These are phyloP conservation scores for Kuraishia piskuri DNA, from an alignment of 805 yeast species.

Conservation along the genomic window DNA sequence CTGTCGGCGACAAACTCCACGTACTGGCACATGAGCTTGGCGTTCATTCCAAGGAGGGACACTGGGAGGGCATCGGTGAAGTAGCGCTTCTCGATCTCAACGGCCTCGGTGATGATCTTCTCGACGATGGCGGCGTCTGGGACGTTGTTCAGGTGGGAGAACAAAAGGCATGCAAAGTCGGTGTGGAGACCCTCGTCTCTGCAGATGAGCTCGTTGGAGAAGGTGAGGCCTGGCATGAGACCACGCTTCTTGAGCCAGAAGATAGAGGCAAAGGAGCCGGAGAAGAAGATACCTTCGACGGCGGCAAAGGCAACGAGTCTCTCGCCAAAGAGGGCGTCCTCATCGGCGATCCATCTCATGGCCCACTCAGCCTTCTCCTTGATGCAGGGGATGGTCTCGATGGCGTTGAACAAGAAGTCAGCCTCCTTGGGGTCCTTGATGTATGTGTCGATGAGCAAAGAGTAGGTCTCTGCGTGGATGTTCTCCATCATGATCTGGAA, in stretches of 20 bases:
- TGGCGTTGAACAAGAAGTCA: constrained; percentile 86
- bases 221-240: constrained; percentile 96
- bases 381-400: constrained; percentile 93
- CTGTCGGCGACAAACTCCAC: constrained; percentile 98
- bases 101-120: constrained; percentile 91
- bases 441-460: constrained; percentile 88
- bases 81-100: constrained; percentile 86
- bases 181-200: constrained; percentile 99
- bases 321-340: constrained; percentile 85
- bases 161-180: constrained; percentile 93
- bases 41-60: constrained; percentile 90
- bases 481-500: constrained; percentile 99
- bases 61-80: constrained; percentile 94
- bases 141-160: constrained; percentile 86
- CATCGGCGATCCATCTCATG: constrained; percentile 88
- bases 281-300: constrained; percentile 97
- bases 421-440: constrained; percentile 94
- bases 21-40: constrained; percentile 91
- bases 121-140: constrained; percentile 75
- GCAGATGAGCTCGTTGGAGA: constrained; percentile 94
- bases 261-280: constrained; percentile 96
- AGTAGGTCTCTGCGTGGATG: constrained; percentile 96
- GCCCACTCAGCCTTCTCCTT: constrained; percentile 99
- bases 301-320: constrained; percentile 98
- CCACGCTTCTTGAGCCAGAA: constrained; percentile 99